Evolutionary conservation across 192 early-diverging fungal species (phyloP).

Genomic region (Phlyctochytrium arcticum): DNA sequence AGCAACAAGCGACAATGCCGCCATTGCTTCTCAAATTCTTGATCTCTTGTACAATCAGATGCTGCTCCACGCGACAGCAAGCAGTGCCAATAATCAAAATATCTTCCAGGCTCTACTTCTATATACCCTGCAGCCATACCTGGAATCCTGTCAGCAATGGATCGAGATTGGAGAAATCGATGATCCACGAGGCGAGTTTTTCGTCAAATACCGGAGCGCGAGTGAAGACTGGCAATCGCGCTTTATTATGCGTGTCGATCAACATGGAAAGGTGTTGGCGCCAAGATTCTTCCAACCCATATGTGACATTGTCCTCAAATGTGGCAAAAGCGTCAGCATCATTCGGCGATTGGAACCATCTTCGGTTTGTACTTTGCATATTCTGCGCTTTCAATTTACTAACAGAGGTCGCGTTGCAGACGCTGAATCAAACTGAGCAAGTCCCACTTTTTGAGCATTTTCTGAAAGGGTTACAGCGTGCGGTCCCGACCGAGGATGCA

Average conservation of each 20-base stretch:
- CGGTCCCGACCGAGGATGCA: not conserved
- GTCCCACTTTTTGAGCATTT: not conserved
- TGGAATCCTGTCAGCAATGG: constrained; percentile 5
- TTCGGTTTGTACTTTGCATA: not conserved
- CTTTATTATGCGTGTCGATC: not conserved
- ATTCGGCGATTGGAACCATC: constrained; percentile 10
- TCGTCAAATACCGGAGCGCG: no score
- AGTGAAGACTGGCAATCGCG: constrained; percentile 1
- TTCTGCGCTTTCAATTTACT: not conserved
- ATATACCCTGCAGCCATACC: not conserved
- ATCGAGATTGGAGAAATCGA: constrained; percentile 15
- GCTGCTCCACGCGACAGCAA: not conserved
- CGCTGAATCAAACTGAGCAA: not conserved
- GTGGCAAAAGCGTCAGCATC: constrained; percentile 15
- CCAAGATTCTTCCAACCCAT: not conserved
- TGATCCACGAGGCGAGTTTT: constrained; percentile 18
- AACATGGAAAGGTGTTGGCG: no score
- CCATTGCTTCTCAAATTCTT: not conserved
- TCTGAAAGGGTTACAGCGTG: no score
- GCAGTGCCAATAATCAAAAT: not conserved
- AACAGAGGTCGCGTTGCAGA: not conserved
- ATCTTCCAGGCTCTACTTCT: not conserved
- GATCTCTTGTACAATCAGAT: not conserved
- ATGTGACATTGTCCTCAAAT: not conserved
- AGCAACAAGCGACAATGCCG: not conserved